Evolutionary conservation across 768 basidiomycete genomes (phyloP).

Genomic region (Gymnopilus dilepis): DNA sequence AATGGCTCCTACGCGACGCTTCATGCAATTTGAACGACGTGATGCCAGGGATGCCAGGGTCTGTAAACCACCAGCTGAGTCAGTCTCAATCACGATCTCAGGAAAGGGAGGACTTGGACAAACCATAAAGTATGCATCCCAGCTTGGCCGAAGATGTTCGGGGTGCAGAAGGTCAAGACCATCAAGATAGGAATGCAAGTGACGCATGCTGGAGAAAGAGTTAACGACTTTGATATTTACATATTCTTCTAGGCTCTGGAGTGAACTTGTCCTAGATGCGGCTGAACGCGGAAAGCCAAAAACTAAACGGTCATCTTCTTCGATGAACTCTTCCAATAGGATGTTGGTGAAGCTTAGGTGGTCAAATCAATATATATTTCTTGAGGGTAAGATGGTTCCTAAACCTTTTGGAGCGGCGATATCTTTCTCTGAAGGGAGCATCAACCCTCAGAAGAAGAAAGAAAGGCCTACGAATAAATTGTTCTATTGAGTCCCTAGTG

Average conservation of each 20-base stretch:
- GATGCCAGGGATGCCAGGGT: constrained; percentile 91
- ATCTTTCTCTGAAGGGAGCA: constrained; percentile 79
- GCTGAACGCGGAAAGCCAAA: constrained; percentile 51
- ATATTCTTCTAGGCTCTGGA: constrained; percentile 48
- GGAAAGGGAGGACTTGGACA: no score
- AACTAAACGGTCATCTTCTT: constrained; percentile 67
- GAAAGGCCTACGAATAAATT: constrained; percentile 87
- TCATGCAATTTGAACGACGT: constrained; percentile 94
- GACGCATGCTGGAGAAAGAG: constrained; percentile 56
- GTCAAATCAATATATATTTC: not conserved
- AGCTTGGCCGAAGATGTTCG: constrained; percentile 82
- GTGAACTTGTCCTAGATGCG: constrained; percentile 23
- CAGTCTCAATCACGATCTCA: not conserved
- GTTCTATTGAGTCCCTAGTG: constrained; percentile 58
- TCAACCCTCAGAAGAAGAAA: constrained; percentile 86
- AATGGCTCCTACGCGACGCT: constrained; percentile 93
- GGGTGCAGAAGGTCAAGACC: constrained; percentile 69
- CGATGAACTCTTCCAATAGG: constrained; percentile 77
- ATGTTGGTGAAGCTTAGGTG: constrained; percentile 20
- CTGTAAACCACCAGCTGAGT: constrained; percentile 39
- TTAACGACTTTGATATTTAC: constrained; percentile 70
- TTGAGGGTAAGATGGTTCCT: constrained; percentile 19
- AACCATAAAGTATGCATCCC: constrained; percentile 99
- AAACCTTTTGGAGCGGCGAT: constrained; percentile 58
- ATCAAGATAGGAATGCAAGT: constrained; percentile 68